These are phyloP conservation scores for Cafeteria roenbergensis DNA, from an alignment of 108 stramenopile genomes.

Conservation along the genomic window DNA sequence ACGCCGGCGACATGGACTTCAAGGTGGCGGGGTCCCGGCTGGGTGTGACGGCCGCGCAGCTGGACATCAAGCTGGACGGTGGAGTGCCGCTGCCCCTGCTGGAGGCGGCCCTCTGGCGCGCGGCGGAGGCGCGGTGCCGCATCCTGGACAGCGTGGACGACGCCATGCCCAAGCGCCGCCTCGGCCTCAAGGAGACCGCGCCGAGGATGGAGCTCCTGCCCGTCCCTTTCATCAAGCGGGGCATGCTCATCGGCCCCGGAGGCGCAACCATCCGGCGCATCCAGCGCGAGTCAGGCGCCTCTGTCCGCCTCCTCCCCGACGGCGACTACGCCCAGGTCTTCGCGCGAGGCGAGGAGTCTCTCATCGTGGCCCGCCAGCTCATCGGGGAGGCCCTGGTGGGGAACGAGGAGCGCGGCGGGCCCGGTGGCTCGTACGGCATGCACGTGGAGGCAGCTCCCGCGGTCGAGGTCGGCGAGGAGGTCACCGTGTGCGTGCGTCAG, in stretches of 20 bases:
- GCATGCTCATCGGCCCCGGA: neutral
- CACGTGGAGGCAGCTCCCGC: too few relatives aligned
- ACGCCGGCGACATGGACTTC: conserved; percentile 79
- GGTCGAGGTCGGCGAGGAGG: too few relatives aligned
- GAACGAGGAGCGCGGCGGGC: too few relatives aligned
- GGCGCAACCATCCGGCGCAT: neutral
- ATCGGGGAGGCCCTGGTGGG: too few relatives aligned
- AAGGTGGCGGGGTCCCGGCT: conserved; percentile 66
- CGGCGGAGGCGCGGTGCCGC: conserved; percentile 44
- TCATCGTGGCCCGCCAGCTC: too few relatives aligned
- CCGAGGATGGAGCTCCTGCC: neutral
- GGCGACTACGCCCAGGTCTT: neutral
- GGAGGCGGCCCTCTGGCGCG: conserved; percentile 46
- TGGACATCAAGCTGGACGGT: conserved; percentile 33
- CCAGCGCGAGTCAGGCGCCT: neutral
- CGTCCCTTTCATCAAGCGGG: neutral
- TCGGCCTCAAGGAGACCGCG: neutral
- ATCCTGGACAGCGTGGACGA: conserved; percentile 59
- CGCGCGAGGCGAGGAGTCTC: neutral
- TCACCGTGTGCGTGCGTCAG: too few relatives aligned
- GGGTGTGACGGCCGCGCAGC: conserved; percentile 69
- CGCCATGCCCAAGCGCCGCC: neutral
- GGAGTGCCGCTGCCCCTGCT: conserved; percentile 42
- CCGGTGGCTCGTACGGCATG: too few relatives aligned
- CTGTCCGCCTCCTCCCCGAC: neutral